Evolutionary conservation across 768 basidiomycete species (phyloP), one percentile per base, ranked within the genome.

Genomic region (Sistotremastrum suecicum): DNA sequence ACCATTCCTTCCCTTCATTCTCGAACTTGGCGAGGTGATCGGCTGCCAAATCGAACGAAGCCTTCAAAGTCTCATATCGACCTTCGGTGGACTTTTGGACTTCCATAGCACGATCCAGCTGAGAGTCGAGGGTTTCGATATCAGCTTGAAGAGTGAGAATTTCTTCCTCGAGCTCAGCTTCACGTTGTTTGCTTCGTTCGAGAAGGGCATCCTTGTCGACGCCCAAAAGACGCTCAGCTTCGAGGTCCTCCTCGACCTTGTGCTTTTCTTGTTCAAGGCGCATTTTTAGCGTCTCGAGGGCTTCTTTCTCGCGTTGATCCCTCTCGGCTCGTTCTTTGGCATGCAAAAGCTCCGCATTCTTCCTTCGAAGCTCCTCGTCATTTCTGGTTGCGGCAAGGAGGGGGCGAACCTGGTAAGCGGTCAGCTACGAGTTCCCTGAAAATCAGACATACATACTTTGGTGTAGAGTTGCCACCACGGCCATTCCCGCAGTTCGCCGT

Each of bases 381-480:
- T 78, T 84, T 11, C 90, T 71, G 1, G 94, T 94, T 0, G 92
- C 92, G 20, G 88, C 88, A 32, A 99, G 72, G 9, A 98, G 61
- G 0, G 95, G 95, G 34, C 92, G 84, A 12, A 99, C 80, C 83
- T 86, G 46, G 40, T 20, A 46, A 37, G 4, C 29, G 4, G 7
- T 42, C 37, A 12, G n/a, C 34, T 45, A 8, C 5, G 33, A 37
- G 7, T 10, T 20, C 7, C 10, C 31, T 5, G n/a, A 3, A 7
- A 29, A 8, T 20, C 7, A 37, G 7, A 31, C 0, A 35, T 46
- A 46, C 62, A 39, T 50, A 78, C 89, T 69, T 94, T 94, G 2
- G 90, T 90, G 59, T 92, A 99, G 6, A 98, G 70, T 51, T 91
- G 85, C 95, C 95, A 99, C 95, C 95, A 98, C 1, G 94, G 91